These are phyloP conservation scores for Boletus rex-veris DNA, from an alignment of 768 basidiomycete species.

Conservation along the genomic window DNA sequence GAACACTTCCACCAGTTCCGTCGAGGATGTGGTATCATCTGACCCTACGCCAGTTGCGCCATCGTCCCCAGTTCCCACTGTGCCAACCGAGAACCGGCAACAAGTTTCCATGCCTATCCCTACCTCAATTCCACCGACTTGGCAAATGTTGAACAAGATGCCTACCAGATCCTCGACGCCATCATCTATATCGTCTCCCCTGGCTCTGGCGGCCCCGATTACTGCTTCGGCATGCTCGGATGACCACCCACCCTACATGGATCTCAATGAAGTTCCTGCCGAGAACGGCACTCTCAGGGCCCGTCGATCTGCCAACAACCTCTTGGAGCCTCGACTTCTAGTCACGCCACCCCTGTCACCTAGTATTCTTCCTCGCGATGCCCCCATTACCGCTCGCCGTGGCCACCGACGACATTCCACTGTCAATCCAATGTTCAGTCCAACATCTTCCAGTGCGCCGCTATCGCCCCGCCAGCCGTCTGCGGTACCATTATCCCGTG, in stretches of 20 bases:
- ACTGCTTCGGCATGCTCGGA: constrained; percentile 63
- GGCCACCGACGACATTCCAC: constrained; percentile 72
- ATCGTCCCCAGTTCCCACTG: constrained; percentile 36
- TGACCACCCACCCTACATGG: constrained; percentile 61
- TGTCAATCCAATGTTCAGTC: constrained; percentile 57
- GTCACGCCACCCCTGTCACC: constrained; percentile 75
- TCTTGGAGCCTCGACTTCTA: constrained; percentile 61
- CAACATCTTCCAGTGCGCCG: constrained; percentile 49
- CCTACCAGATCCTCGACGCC: constrained; percentile 84
- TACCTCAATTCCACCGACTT: constrained; percentile 45
- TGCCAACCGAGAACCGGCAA: constrained; percentile 23
- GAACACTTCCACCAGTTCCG: constrained; percentile 16
- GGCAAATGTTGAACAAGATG: constrained; percentile 41
- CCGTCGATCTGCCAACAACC: constrained; percentile 62
- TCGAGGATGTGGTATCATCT: constrained; percentile 37
- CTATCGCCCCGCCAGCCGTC: constrained; percentile 87
- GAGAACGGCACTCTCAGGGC: constrained; percentile 49
- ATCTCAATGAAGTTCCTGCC: constrained; percentile 51
- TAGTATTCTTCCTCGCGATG: constrained; percentile 52
- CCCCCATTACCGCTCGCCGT: constrained; percentile 43
- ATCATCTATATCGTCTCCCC: constrained; percentile 83
- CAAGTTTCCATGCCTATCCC: constrained; percentile 34
- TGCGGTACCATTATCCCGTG: constrained; percentile 69
- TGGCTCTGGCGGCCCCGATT: constrained; percentile 82
- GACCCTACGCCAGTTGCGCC: constrained; percentile 73